Conservation (phyloP, 192 early-diverging fungal species). For the Gaertneriomyces semiglobifer region DNA sequence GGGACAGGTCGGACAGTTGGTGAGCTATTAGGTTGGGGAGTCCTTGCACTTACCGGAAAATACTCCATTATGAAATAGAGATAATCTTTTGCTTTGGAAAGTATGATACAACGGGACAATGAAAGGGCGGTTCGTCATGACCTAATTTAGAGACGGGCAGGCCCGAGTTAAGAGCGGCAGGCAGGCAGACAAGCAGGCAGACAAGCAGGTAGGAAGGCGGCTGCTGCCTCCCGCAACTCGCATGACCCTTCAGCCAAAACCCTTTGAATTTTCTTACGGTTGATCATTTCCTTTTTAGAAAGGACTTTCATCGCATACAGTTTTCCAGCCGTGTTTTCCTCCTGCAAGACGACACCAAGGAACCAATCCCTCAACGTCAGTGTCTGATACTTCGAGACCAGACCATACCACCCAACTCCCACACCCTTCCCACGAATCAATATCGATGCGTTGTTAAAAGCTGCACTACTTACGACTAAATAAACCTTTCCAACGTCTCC, state of each 20-base stretch:
- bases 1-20: conserved; percentile 77
- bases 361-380: too few species aligned
- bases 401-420: too few species aligned
- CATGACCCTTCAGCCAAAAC: conserved; percentile 95
- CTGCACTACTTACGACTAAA: too few species aligned
- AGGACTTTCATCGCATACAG: conserved; percentile 98
- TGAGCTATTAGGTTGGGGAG: too few species aligned
- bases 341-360: too few species aligned
- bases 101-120: conserved; percentile 85
- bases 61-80: conserved; percentile 90
- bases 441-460: too few species aligned
- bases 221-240: too few species aligned
- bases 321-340: conserved; percentile 66
- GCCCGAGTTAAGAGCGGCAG: too few species aligned
- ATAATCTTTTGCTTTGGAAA: conserved; percentile 81
- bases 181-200: too few species aligned
- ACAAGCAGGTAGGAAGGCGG: too few species aligned
- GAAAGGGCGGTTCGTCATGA: conserved; percentile 83
- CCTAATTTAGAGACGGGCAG: conserved; percentile 74
- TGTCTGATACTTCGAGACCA: too few species aligned
- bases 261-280: conserved; percentile 95
- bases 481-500: conserved; percentile 99
- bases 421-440: too few species aligned
- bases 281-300: conserved; percentile 96
- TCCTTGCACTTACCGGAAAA: conserved; percentile 84